These are phyloP conservation scores for Aspergillus caelatus DNA, from an alignment of 2,329 filamentous ascomycete species.

Conservation along the genomic window DNA sequence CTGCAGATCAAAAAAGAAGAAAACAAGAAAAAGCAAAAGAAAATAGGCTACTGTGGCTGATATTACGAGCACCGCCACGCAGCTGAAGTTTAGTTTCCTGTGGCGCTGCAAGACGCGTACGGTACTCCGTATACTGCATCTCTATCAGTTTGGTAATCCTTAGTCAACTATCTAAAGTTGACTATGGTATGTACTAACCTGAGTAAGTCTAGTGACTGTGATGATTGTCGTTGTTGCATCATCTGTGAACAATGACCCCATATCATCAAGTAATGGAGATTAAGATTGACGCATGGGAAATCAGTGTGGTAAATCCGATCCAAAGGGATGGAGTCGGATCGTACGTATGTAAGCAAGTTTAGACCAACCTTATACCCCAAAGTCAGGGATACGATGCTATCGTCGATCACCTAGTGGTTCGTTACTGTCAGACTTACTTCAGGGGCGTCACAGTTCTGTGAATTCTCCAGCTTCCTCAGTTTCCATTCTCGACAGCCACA, in stretches of 20 bases:
- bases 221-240: conserved; percentile 11
- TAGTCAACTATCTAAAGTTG: background rate
- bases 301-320: conserved; percentile 5
- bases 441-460: conserved; percentile 1
- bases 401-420: background rate
- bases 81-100: background rate
- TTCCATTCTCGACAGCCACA: background rate
- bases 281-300: conserved; percentile 8
- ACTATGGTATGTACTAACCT: background rate
- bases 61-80: conserved; percentile 11
- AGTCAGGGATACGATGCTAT: conserved; percentile 13
- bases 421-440: conserved; percentile 1
- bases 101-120: background rate
- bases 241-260: background rate
- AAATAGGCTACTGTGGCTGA: conserved; percentile 7
- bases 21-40: background rate
- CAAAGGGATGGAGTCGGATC: conserved; percentile 6
- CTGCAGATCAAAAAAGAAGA: background rate
- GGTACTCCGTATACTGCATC: conserved; percentile 1
- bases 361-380: conserved; percentile 12
- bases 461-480: background rate
- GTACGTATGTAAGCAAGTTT: conserved; percentile 4
- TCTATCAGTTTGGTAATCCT: background rate
- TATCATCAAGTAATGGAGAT: background rate
- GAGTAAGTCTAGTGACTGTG: background rate